Percentiles rank a stretch among this genome's conserved stretches.
phyloP scores from a whole-genome alignment of 2,329 filamentous ascomycete species.

The Scolecobasidium constrictum region DNA sequence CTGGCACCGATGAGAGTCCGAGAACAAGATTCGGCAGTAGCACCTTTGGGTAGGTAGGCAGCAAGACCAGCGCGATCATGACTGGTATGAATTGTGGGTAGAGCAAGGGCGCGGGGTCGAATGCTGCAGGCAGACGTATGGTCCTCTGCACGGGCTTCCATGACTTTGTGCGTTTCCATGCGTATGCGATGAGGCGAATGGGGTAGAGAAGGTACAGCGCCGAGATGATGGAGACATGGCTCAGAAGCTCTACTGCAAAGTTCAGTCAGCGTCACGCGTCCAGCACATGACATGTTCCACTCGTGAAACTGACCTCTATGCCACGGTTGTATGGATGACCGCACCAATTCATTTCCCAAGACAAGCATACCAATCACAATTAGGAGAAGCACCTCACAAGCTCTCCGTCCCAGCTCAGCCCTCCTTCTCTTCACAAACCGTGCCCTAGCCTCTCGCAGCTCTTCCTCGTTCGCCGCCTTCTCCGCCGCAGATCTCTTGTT shows the following conservation, averaged over 20 bases:
- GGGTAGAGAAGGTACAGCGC: constrained; percentile 25
- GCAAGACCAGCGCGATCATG: constrained; percentile 65
- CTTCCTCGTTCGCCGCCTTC: constrained; percentile 20
- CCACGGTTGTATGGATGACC: constrained; percentile 23
- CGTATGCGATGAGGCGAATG: constrained; percentile 20
- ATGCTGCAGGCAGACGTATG: constrained; percentile 57
- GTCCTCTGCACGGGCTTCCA: not conserved
- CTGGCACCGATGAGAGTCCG: constrained; percentile 65
- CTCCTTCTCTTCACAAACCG: constrained; percentile 78
- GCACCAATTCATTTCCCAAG: constrained; percentile 24
- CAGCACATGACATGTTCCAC: not conserved
- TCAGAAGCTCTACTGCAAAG: constrained; percentile 27
- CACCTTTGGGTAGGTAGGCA: constrained; percentile 46
- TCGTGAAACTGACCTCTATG: constrained; percentile 23
- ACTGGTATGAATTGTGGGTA: constrained; percentile 73
- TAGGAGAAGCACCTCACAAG: constrained; percentile 44
- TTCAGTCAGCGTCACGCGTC: not conserved
- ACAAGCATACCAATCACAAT: constrained; percentile 40
- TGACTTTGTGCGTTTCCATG: constrained; percentile 6
- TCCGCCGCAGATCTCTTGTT: constrained; percentile 12
- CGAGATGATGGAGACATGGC: constrained; percentile 23
- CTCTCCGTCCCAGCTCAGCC: constrained; percentile 68
- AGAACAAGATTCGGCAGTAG: constrained; percentile 76
- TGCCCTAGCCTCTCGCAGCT: constrained; percentile 37
- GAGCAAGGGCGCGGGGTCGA: constrained; percentile 83